phyloP scores from a whole-genome alignment of 495 filamentous ascomycete genomes.

The Collariella sp. region DNA sequence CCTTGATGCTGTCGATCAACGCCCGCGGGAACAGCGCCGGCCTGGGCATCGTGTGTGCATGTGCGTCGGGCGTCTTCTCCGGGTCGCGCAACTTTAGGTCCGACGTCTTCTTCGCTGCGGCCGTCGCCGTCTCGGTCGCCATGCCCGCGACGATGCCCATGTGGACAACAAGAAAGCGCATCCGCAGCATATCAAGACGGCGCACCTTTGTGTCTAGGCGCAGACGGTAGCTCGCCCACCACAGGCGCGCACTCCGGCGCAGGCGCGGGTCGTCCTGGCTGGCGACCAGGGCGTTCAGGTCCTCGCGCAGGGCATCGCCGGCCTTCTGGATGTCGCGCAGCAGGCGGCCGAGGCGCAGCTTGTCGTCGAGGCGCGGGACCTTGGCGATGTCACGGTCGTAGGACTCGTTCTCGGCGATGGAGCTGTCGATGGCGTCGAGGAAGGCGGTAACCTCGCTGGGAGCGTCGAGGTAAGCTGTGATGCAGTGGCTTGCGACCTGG shows the following conservation, averaged over 20 bases:
- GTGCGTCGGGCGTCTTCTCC: constrained; percentile 16
- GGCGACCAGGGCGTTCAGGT: constrained; percentile 40
- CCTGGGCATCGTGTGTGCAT: constrained; percentile 6
- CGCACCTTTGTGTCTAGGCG: constrained; percentile 45
- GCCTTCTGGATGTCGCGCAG: constrained; percentile 49
- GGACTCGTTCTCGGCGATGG: constrained; percentile 43
- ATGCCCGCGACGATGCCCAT: constrained; percentile 44
- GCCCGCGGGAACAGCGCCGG: constrained; percentile 21
- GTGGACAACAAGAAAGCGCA: constrained; percentile 49
- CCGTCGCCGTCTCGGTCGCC: constrained; percentile 23
- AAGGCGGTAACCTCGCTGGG: constrained; percentile 42
- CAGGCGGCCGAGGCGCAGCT: constrained; percentile 41
- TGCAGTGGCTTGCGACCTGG: constrained; percentile 37
- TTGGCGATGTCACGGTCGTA: constrained; percentile 46
- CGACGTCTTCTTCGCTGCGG: constrained; percentile 29
- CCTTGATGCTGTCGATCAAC: constrained; percentile 33
- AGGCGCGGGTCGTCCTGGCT: constrained; percentile 36
- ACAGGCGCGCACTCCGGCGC: constrained; percentile 34
- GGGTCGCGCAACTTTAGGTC: constrained; percentile 21
- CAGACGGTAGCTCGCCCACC: constrained; percentile 40
- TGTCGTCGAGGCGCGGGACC: constrained; percentile 43
- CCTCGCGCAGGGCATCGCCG: constrained; percentile 43
- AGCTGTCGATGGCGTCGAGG: constrained; percentile 43
- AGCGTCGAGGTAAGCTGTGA: constrained; percentile 39
- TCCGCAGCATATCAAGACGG: constrained; percentile 51